Evolutionary conservation across 2,329 filamentous ascomycete genomes (phyloP).

Genomic region (Beauveria caledonica): DNA sequence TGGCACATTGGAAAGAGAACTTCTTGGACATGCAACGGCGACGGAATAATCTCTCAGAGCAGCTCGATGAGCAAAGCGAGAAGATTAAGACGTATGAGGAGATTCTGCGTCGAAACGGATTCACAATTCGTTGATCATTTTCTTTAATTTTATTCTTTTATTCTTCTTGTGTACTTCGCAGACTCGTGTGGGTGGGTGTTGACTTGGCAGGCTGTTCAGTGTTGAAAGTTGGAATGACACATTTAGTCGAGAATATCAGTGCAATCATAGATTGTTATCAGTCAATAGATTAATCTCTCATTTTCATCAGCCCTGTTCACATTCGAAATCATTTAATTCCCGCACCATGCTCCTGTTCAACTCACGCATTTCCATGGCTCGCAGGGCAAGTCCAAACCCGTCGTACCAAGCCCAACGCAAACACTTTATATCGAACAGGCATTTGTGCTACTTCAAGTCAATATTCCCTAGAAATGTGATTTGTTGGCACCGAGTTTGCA

Average conservation of each 20-base stretch:
- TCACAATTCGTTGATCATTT: conserved; percentile 17
- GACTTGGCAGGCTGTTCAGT: no score
- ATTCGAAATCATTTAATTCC: no score
- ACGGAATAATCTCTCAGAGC: conserved; percentile 21
- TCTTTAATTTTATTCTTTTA: neutral
- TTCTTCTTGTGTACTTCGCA: neutral
- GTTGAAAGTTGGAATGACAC: neutral
- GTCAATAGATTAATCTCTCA: no score
- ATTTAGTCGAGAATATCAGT: no score
- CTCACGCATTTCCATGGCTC: no score
- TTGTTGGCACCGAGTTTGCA: neutral
- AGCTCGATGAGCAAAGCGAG: conserved; percentile 23
- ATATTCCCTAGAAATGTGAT: neutral
- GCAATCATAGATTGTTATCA: no score
- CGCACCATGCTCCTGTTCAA: no score
- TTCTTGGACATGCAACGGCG: conserved; percentile 23
- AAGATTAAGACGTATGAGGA: conserved; percentile 29
- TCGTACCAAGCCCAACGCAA: neutral
- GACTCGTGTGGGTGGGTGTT: neutral
- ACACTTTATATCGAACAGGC: neutral
- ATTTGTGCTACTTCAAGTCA: neutral
- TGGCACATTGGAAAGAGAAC: conserved; percentile 28
- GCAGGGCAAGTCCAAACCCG: neutral
- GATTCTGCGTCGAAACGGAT: conserved; percentile 23
- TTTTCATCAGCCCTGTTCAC: no score